Evolutionary conservation across 2,329 filamentous ascomycete genomes (phyloP), one percentile per base, ranked within the genome.

Genomic region (Cordyceps tenuipes): DNA sequence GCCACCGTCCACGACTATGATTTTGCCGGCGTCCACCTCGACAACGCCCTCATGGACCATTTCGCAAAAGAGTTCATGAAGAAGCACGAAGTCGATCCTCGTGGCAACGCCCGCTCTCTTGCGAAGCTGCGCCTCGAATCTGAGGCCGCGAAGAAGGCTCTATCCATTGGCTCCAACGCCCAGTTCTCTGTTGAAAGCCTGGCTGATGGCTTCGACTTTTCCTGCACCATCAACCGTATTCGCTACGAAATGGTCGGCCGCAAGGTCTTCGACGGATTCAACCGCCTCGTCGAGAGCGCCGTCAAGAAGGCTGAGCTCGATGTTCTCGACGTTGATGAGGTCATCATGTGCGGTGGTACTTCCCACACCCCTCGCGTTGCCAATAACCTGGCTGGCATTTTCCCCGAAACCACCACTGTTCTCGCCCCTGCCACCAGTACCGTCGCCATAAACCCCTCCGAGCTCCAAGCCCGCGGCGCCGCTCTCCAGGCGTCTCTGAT

Each of bases 51-150:
- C 62, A 89, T 96, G 72, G 93, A 99, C 73, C 88, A 97, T 80
- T 97, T 97, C 68, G 89, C 93, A 68, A 99, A 99, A 82, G 94
- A 99, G 76, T 99, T 99, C 78, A 83, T 94, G 71, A 97, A 99
- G 84, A 96, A 96, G 82, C 85, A 97, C 83, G 88, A 87, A 78
- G 84, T 84, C 61, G 94, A 97, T 74, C 94, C 94, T 23, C 84
- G 92, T 67, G 82, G 87, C 70, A 90, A 94, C 72, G 81, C 87
- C 59, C 87, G 87, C 68, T 88, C 89, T 68, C 78, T 97, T 68
- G 92, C 94, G 63, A 99, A 97, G 82, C 80, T 99, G 66, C 93
- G 91, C 76, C 82, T 91, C 52, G 94, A 97, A 79, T 84, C 91
- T 65, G 94, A 99, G 77, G 83, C 87, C 53, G 88, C 92, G 68